Percentiles rank a stretch among this genome's conserved stretches.
phyloP scores from a whole-genome alignment of 805 yeast genomes.

The Jamesozyma jinghongensis region DNA sequence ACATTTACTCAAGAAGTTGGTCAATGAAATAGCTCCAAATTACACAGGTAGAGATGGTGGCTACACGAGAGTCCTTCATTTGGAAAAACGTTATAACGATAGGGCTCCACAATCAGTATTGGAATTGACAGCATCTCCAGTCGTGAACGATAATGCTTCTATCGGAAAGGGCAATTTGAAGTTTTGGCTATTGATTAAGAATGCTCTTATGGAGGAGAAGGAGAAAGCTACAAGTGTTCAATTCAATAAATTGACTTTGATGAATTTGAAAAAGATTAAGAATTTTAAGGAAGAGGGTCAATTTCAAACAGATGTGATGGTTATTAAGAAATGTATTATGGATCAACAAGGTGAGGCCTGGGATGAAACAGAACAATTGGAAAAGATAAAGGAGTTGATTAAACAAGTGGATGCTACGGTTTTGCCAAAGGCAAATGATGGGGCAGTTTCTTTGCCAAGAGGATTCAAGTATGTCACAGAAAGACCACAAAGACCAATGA shows the following conservation, averaged over 20 bases:
- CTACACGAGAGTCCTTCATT: conserved; percentile 70
- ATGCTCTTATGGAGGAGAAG: conserved; percentile 16
- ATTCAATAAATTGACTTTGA: conserved; percentile 14
- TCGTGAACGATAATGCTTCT: conserved; percentile 12
- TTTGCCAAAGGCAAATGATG: not conserved
- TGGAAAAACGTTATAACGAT: conserved; percentile 85
- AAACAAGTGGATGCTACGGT: not conserved
- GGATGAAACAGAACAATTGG: conserved; percentile 2
- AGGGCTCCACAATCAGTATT: conserved; percentile 82
- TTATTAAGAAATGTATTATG: conserved; percentile 4
- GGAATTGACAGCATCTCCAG: conserved; percentile 69
- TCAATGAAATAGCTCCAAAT: conserved; percentile 54
- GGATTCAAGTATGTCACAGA: conserved; percentile 3
- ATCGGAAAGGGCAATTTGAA: conserved; percentile 26
- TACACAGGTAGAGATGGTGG: conserved; percentile 64
- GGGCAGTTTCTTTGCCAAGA: not conserved
- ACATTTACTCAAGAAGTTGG: conserved; percentile 51
- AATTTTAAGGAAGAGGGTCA: conserved; percentile 11
- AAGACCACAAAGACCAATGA: conserved; percentile 5
- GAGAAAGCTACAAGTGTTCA: conserved; percentile 8
- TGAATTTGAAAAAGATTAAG: conserved; percentile 18
- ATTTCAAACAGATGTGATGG: conserved; percentile 12
- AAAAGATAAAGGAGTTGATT: not conserved
- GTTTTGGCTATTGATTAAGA: conserved; percentile 26
- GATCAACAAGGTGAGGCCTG: conserved; percentile 2